Base-by-base conservation (phyloP, 352 stramenopile genomes). In the Blastocystis sp. region DNA sequence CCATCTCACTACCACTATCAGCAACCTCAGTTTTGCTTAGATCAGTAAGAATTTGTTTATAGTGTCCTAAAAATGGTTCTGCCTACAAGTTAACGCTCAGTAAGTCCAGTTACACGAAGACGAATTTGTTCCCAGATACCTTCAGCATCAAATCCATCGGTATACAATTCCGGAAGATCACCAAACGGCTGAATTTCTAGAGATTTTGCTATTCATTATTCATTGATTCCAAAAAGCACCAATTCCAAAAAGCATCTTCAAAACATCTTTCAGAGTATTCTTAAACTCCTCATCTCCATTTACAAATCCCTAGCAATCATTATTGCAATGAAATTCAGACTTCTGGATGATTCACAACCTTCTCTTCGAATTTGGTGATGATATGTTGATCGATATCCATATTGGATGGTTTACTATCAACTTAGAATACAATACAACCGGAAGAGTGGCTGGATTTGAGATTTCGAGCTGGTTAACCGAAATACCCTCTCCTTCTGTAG, bases 71-170 rank as follows among this genome's bases (percentile, higher is more conserved):
- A 24, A 84, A n/a, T 22, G 73, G 73, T 27, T 70, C 58, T 22
- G 35, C 15, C 58, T 70, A 70, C 24, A 27, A 54, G 19, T 48
- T 0, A 7, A 42, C 24, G 22, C 6, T 22, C 1, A 2, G 53
- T n/a, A 51, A 42, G 57, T 4, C n/a, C 64, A 13, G 6, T 19
- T 53, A 73, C 42, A 13, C 57, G 54, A 51, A 57, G 15, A 19
- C 57, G 54, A 17, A 75, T 58, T 88, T 88, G 77, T 37, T 88
- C 57, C 27, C 57, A 76, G 44, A 77, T 19, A 11, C 58, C 54
- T 84, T 84, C 73, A n/a, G 22, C 73, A 60, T 84, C 73, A 70
- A 84, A 84, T 19, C 73, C 73, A 11, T 84, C 73, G 4, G 35
- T 70, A 60, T 84, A 84, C 54, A 84, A 70, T 40, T 84, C 35